phyloP scores from a whole-genome alignment of 1,284 basidiomycete genomes.

The Sanguinoderma infundibulare region DNA sequence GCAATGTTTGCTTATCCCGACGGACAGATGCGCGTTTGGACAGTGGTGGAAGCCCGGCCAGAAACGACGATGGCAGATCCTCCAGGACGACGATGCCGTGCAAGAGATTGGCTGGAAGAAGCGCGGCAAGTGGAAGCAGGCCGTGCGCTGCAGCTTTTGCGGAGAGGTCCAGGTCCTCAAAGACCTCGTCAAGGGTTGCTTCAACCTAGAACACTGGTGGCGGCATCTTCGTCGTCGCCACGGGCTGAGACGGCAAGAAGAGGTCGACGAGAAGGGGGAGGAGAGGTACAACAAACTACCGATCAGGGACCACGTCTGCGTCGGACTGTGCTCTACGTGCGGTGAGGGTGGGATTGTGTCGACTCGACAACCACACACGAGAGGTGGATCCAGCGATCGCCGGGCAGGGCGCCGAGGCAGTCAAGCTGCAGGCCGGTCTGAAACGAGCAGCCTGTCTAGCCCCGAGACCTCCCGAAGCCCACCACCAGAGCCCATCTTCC shows the following conservation, averaged over 20 bases:
- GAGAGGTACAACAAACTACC: not conserved
- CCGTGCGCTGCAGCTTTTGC: not conserved
- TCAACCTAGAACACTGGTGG: constrained; percentile 2
- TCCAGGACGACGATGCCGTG: not conserved
- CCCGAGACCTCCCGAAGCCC: not conserved
- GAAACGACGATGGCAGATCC: not conserved
- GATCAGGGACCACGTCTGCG: not conserved
- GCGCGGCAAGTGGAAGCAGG: not conserved
- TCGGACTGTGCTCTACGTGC: not conserved
- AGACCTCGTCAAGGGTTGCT: not conserved
- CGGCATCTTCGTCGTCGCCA: not conserved
- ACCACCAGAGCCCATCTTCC: not conserved
- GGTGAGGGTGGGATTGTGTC: not conserved
- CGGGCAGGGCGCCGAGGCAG: not conserved
- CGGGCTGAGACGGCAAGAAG: not conserved
- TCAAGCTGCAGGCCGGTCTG: not conserved
- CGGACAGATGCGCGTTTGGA: not conserved
- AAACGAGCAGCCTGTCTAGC: not conserved
- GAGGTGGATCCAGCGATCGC: not conserved
- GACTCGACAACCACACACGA: not conserved
- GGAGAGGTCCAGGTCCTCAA: not conserved
- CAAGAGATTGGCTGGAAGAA: not conserved
- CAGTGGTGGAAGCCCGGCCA: not conserved
- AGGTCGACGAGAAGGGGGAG: not conserved
- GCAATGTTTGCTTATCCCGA: not conserved